Evolutionary conservation across 345 rosid genomes (phyloP).

Genomic region (Salix caprea): DNA sequence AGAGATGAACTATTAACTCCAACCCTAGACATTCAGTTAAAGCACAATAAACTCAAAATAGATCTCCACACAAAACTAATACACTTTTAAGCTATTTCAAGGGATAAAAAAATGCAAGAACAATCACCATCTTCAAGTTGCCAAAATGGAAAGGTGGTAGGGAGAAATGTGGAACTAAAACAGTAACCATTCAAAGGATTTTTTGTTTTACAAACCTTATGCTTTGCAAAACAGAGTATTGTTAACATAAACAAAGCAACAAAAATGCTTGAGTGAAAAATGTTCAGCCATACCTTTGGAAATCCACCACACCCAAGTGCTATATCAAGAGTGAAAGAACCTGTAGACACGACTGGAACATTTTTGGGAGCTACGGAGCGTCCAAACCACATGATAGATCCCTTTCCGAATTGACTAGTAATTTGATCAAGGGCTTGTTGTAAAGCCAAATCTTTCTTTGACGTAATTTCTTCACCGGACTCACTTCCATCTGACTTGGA

Average conservation of each 20-base stretch:
- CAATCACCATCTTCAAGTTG: neutral
- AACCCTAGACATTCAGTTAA: neutral
- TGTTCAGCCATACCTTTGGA: constrained; percentile 58
- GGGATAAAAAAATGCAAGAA: neutral
- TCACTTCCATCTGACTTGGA: constrained; percentile 74
- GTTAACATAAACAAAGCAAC: neutral
- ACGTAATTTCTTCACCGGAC: constrained; percentile 62
- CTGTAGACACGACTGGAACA: constrained; percentile 83
- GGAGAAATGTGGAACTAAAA: neutral
- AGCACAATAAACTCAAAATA: neutral
- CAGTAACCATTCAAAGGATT: neutral
- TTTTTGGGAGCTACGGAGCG: constrained; percentile 55
- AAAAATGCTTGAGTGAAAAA: neutral
- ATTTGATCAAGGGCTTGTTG: constrained; percentile 90
- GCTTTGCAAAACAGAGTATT: neutral
- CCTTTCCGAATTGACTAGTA: constrained; percentile 76
- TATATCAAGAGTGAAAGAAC: constrained; percentile 77
- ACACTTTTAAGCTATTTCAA: neutral
- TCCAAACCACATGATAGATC: constrained; percentile 92
- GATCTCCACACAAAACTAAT: neutral
- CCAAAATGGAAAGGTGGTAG: neutral
- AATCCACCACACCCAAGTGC: constrained; percentile 92
- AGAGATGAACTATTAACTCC: neutral
- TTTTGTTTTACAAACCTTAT: neutral
- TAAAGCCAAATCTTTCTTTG: constrained; percentile 79